A percentile compares a stretch with the other conserved stretches of the same genome.
Evolutionary conservation across 768 basidiomycete genomes (phyloP).

Genomic region (Pleurotus sapidus): DNA sequence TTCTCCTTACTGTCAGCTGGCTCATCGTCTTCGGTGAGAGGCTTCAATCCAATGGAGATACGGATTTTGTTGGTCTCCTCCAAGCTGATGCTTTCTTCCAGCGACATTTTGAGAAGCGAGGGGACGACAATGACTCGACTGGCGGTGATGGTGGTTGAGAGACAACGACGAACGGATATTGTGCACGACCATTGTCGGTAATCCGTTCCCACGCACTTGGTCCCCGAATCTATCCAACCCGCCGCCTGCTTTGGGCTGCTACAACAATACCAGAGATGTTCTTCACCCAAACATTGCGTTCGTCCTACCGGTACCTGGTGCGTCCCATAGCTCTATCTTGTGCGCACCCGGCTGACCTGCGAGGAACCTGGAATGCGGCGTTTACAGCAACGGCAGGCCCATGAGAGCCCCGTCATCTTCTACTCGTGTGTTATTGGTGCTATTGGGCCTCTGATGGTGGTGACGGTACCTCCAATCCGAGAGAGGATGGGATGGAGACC

Average conservation of each 20-base stretch:
- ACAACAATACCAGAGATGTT: conserved; percentile 35
- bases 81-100: conserved; percentile 88
- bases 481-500: conserved; percentile 65
- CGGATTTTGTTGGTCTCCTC: conserved; percentile 97
- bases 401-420: conserved; percentile 90
- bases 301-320: conserved; percentile 52
- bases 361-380: background rate
- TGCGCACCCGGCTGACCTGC: conserved; percentile 13
- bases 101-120: conserved; percentile 42
- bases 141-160: conserved; percentile 8
- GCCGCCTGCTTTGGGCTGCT: background rate
- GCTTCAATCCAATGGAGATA: conserved; percentile 89
- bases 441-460: conserved; percentile 71
- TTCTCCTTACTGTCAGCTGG: conserved; percentile 76
- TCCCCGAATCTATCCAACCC: conserved; percentile 2
- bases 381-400: conserved; percentile 81
- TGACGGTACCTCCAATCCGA: conserved; percentile 79
- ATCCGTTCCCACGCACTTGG: background rate
- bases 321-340: conserved; percentile 7
- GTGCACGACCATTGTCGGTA: too few relatives aligned
- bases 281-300: conserved; percentile 43
- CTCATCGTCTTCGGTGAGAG: conserved; percentile 78
- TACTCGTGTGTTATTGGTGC: conserved; percentile 76
- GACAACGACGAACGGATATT: background rate
- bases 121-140: conserved; percentile 16